Percentiles rank a stretch among this genome's conserved stretches.
phyloP scores from a whole-genome alignment of 768 basidiomycete species.

The Suillus subluteus region DNA sequence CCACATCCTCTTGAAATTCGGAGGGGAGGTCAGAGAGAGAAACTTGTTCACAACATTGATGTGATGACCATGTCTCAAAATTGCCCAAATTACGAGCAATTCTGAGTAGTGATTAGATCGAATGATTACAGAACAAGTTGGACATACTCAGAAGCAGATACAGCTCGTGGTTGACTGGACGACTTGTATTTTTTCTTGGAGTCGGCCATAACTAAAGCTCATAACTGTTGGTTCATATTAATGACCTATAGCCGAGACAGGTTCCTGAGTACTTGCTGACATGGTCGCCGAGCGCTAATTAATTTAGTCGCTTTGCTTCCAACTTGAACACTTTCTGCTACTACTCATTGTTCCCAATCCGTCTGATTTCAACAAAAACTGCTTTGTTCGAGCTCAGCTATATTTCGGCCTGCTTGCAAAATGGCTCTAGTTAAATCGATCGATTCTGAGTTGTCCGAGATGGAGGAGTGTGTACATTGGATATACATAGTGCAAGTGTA shows the following conservation, averaged over 20 bases:
- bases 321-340: no score
- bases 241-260: neutral
- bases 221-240: constrained; percentile 6
- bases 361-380: neutral
- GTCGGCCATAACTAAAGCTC: constrained; percentile 1
- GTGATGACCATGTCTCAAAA: constrained; percentile 55
- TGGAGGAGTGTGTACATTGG: neutral
- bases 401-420: no score
- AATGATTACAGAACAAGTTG: constrained; percentile 2
- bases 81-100: constrained; percentile 51
- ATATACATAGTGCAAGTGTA: neutral
- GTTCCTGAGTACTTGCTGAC: neutral
- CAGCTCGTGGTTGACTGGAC: constrained; percentile 34
- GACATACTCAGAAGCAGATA: constrained; percentile 53
- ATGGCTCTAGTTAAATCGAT: neutral
- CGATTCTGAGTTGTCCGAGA: neutral
- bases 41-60: constrained; percentile 54
- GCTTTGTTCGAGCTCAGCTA: neutral
- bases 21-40: constrained; percentile 48
- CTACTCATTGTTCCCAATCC: no score
- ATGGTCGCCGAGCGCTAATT: neutral
- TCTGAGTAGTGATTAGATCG: constrained; percentile 29
- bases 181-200: constrained; percentile 19
- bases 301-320: no score
- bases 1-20: constrained; percentile 39